phyloP scores from a whole-genome alignment of 2,329 filamentous ascomycete genomes.

The Penicillium sp. region DNA sequence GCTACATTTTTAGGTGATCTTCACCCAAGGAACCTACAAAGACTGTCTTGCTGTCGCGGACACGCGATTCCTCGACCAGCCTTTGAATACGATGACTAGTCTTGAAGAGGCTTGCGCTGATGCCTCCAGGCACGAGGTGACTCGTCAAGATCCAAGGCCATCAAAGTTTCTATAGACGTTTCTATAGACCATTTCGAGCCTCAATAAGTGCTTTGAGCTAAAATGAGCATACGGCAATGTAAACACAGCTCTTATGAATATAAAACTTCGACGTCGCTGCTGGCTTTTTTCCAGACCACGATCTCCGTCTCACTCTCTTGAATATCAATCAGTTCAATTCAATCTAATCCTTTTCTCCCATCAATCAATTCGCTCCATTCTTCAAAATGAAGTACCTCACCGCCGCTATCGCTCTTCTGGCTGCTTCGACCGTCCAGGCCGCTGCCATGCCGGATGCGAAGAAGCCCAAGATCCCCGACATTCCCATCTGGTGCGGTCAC shows the following conservation, averaged over 20 bases:
- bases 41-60: not conserved
- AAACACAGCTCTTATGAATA: not conserved
- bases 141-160: not conserved
- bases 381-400: constrained; percentile 49
- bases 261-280: constrained; percentile 1
- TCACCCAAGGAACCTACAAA: not conserved
- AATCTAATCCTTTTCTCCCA: constrained; percentile 9
- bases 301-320: constrained; percentile 12
- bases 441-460: constrained; percentile 11
- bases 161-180: not conserved
- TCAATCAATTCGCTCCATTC: constrained; percentile 12
- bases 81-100: not conserved
- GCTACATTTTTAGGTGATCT: not conserved
- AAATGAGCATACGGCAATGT: not conserved
- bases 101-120: not conserved
- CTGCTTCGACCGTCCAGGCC: constrained; percentile 35
- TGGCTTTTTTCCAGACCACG: not conserved
- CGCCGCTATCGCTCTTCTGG: constrained; percentile 41
- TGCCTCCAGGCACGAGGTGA: not conserved
- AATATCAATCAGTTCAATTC: constrained; percentile 3
- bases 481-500: constrained; percentile 29
- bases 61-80: not conserved
- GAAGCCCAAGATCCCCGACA: not conserved
- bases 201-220: constrained; percentile 6
- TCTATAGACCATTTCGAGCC: constrained; percentile 6